Conservation (phyloP, 2,329 filamentous ascomycete species). For the Fusarium concolor region DNA sequence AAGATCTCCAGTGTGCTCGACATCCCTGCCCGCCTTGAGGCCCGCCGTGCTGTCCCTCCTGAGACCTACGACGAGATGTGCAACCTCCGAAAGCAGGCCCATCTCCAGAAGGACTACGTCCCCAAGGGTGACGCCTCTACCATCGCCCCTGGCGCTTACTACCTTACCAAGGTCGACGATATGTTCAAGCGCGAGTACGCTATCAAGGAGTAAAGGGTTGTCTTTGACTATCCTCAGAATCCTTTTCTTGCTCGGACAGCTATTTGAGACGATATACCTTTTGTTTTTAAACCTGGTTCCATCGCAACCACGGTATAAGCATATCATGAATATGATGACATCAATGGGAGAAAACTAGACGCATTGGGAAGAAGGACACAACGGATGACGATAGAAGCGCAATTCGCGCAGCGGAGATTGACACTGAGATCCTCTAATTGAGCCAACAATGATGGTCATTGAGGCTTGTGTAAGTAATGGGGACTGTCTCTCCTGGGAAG, state of each 20-base stretch:
- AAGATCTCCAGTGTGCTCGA: conserved; percentile 75
- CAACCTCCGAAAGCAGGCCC: conserved; percentile 82
- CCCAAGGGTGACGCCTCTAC: conserved; percentile 76
- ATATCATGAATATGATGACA: conserved; percentile 42
- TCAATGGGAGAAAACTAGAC: conserved; percentile 41
- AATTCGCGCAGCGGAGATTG: conserved; percentile 30
- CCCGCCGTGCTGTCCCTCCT: conserved; percentile 74
- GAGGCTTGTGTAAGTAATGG: conserved; percentile 44
- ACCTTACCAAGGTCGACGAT: conserved; percentile 82
- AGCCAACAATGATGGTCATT: conserved; percentile 32
- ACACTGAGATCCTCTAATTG: conserved; percentile 43
- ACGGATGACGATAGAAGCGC: conserved; percentile 45
- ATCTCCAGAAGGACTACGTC: conserved; percentile 82
- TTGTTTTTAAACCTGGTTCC: conserved; percentile 25
- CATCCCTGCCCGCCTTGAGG: conserved; percentile 74
- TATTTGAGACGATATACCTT: conserved; percentile 24
- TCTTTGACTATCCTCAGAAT: conserved; percentile 12
- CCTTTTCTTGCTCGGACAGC: conserved; percentile 34
- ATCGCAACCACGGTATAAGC: conserved; percentile 25
- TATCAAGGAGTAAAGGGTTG: conserved; percentile 72
- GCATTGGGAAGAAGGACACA: conserved; percentile 43
- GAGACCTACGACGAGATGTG: conserved; percentile 84
- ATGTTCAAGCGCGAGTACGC: conserved; percentile 87
- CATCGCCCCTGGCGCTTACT: conserved; percentile 77
- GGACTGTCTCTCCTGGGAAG: conserved; percentile 33